Evolutionary conservation across 148 eudicot species (phyloP), one percentile per base, ranked within the genome.

Genomic region (Spergularia marina): DNA sequence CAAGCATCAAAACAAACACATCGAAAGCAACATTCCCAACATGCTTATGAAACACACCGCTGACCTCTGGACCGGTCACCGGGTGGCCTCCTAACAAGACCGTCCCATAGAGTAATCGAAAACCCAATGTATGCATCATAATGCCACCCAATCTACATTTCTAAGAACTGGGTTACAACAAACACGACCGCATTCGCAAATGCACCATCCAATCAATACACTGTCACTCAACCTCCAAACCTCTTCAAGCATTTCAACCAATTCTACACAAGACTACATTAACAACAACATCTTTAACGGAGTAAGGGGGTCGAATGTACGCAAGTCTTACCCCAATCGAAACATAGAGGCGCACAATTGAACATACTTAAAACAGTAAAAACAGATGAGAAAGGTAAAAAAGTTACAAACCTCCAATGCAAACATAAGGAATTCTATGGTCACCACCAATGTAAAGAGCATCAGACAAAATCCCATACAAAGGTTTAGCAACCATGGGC

Each of bases 401-500:
- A 23, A 1, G 15, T 30, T 36, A 78, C 83, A 76, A 56, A 94
- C 98, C 98, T 89, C 98, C 98, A 69, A 91, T 87, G 64, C 89
- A 89, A 76, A 95, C 78, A 80, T 95, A 95, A 58, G 98, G 98
- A 59, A 95, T 72, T 76, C 98, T 82, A 80, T 83, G 96, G 70
- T 87, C 89, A 71, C 89, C 89, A 68, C 90, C 91, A 84, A 95
- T 90, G 60, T 83, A 86, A 74, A 95, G 64, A 81, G 92, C 92
- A 88, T 95, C 97, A 79, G 94, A 87, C 64, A 95, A 68, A 71
- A 95, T 77, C 61, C 99, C 99, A 85, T 86, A 90, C 0, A 95
- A 78, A 52, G 99, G 99, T 69, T 95, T 95, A 53, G 93, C 90
- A 73, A 89, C 99, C 97, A 95, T 89, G 17, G 97, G 99, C 21